Percentiles rank a stretch among this genome's conserved stretches.
Evolutionary conservation across 2,329 filamentous ascomycete species (phyloP).

Genomic region (Neofusicoccum laricinum): DNA sequence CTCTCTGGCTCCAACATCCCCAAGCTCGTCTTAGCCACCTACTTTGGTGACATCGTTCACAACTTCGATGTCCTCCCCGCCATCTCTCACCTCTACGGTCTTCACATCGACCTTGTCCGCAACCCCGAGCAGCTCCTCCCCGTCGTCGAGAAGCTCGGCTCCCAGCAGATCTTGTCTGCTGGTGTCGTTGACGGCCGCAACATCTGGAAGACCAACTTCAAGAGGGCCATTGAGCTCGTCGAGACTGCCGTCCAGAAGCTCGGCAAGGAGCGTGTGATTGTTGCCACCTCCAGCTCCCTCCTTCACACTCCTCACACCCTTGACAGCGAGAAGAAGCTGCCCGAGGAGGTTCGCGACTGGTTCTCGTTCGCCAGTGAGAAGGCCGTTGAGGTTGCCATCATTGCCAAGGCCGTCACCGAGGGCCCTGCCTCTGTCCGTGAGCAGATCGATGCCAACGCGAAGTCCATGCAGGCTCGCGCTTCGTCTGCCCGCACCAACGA

Average conservation of each 20-base stretch:
- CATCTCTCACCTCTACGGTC: constrained; percentile 69
- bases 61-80: constrained; percentile 88
- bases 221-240: constrained; percentile 85
- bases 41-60: constrained; percentile 99
- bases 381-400: constrained; percentile 81
- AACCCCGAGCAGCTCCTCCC: constrained; percentile 96
- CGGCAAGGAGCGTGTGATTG: constrained; percentile 95
- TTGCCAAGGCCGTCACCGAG: constrained; percentile 95
- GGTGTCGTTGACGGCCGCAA: constrained; percentile 98
- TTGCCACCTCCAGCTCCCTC: constrained; percentile 94
- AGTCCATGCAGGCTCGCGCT: constrained; percentile 86
- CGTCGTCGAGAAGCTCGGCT: constrained; percentile 76
- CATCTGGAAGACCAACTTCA: constrained; percentile 99
- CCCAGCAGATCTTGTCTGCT: constrained; percentile 86
- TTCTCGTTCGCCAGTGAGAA: constrained; percentile 98
- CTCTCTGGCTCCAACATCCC: constrained; percentile 78
- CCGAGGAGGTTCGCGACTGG: constrained; percentile 91
- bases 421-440: constrained; percentile 82
- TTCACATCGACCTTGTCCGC: constrained; percentile 95
- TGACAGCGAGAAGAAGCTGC: constrained; percentile 97
- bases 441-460: constrained; percentile 94
- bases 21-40: constrained; percentile 87
- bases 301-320: constrained; percentile 98
- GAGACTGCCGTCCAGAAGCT: constrained; percentile 92
- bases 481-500: constrained; percentile 95